phyloP scores from a whole-genome alignment of 176 grass and related monocot species.

The Areca catechu region DNA sequence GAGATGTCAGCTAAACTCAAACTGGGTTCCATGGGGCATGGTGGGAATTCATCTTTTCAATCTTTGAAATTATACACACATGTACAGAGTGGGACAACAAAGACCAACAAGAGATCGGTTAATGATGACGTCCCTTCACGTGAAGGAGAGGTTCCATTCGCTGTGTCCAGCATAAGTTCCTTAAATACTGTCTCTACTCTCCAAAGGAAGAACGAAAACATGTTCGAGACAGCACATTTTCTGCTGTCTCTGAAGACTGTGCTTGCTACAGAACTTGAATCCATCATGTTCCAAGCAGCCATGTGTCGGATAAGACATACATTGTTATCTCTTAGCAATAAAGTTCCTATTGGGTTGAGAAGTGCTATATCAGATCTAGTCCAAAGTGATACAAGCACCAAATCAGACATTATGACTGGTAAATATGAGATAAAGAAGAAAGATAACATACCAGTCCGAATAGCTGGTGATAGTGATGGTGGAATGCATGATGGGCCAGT shows the following conservation, averaged over 20 bases:
- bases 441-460: conserved; percentile 66
- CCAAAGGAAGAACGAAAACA: conserved; percentile 61
- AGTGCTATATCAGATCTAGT: conserved; percentile 30
- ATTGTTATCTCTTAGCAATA: conserved; percentile 58
- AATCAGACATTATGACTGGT: conserved; percentile 26
- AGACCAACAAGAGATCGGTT: conserved; percentile 35
- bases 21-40: conserved; percentile 16
- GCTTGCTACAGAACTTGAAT: conserved; percentile 85
- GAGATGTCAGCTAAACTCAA: conserved; percentile 36
- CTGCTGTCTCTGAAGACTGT: conserved; percentile 73
- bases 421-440: conserved; percentile 70
- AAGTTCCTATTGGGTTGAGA: conserved; percentile 41
- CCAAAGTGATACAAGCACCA: conserved; percentile 30
- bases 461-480: conserved; percentile 70
- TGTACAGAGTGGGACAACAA: conserved; percentile 54
- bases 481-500: conserved; percentile 57
- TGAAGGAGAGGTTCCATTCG: conserved; percentile 40
- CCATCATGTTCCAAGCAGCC: conserved; percentile 77
- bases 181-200: conserved; percentile 36
- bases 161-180: conserved; percentile 43
- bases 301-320: conserved; percentile 92
- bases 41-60: conserved; percentile 20
- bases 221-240: conserved; percentile 48
- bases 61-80: conserved; percentile 68
- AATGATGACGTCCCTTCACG: conserved; percentile 30